Evolutionary conservation across 2,329 filamentous ascomycete genomes (phyloP), one percentile per base, ranked within the genome.

Genomic region (Reticulascus tulasneorum): DNA sequence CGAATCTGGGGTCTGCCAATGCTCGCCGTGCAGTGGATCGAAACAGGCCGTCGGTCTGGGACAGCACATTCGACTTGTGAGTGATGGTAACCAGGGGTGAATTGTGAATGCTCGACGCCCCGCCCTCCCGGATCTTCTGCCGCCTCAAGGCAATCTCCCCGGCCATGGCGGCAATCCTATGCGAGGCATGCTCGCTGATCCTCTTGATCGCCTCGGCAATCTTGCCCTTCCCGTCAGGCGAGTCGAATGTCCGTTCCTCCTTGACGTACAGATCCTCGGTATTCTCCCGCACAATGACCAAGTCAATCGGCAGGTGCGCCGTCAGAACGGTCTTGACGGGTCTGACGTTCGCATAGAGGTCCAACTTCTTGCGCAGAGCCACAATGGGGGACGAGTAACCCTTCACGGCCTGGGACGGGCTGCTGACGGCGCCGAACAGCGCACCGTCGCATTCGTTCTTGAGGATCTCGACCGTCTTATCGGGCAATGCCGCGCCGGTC

Each of bases 181-280:
- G 82, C 9, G 80, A 86, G 15, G 93, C 93, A 47, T 76, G 82
- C 64, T 94, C 82, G 10, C 86, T 87, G 57, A 98, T 98, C 55
- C 91, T 86, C 77, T 98, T 98, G 69, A 97, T 91, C 29, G 93
- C 93, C 70, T 97, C 91, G 47, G 93, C 91, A 39, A 97, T 85
- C 69, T 88, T 90, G 62, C 84, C 82, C 36, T 70, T 64, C 37
- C 71, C 74, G 42, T 86, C 77, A 23, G 82, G 71, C 21, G 77
- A 79, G 35, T 86, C 78, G 59, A 79, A 83, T 16, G 89, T 96
- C 62, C 74, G 83, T 71, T 98, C 93, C 63, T 97, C 86, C 71
- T 97, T 97, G 53, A 98, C 91, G 66, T 95, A 95, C 25, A 98
- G 77, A 62, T 98, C 93, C 70, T 98, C 93, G 21, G 93, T 98